Conservation (phyloP, 2,329 filamentous ascomycete species). For the Sclerotinia trifoliorum region DNA sequence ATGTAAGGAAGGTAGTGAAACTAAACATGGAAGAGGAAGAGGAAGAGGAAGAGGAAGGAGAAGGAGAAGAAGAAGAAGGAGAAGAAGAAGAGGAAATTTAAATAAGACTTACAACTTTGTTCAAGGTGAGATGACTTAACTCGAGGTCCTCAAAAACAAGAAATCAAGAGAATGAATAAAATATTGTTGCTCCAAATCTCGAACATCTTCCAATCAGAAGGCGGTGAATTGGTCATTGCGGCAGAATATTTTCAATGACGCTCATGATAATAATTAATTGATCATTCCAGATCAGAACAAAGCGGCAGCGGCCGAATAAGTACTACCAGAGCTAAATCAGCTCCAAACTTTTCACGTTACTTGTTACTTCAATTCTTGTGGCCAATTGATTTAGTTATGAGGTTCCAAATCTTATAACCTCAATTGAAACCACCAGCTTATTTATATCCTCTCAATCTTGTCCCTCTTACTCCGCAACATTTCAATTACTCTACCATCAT, state of each 20-base stretch:
- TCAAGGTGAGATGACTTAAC: no score
- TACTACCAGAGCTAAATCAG: conserved; percentile 5
- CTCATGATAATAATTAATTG: background rate
- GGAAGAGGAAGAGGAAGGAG: background rate
- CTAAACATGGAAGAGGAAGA: background rate
- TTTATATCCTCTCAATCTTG: background rate
- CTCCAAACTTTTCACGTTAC: background rate
- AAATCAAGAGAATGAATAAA: background rate
- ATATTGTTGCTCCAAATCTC: background rate
- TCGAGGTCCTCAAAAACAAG: conserved; percentile 1
- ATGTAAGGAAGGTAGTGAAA: background rate
- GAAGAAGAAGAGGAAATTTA: background rate
- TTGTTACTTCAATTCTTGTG: background rate
- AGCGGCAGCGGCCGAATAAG: background rate
- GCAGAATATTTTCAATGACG: conserved; percentile 13
- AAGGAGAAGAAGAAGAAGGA: background rate
- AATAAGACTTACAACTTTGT: no score
- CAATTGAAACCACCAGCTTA: background rate
- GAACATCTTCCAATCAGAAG: background rate
- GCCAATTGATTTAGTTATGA: conserved; percentile 2
- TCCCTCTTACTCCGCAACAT: background rate
- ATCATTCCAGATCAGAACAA: background rate
- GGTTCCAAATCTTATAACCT: background rate
- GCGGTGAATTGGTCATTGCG: background rate
- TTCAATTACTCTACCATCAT: background rate